A percentile compares a stretch with the other conserved stretches of the same genome.
phyloP scores from a whole-genome alignment of 768 basidiomycete genomes.

The Crassisporium funariophilum region DNA sequence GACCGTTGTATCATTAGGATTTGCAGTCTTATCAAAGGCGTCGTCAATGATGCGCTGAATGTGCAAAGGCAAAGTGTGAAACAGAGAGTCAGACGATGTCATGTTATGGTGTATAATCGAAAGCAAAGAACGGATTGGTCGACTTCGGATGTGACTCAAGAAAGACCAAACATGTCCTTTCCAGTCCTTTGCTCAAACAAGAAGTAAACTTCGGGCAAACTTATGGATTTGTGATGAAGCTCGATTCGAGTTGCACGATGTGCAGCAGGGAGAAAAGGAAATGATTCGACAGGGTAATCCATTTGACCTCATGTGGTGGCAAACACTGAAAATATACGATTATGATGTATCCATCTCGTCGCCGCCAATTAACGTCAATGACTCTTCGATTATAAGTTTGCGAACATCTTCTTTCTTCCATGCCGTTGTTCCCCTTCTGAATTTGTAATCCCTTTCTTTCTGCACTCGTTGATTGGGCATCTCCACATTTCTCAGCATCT shows the following conservation, averaged over 20 bases:
- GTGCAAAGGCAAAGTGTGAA: slow-evolving; percentile 40
- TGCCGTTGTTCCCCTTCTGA: slow-evolving; percentile 86
- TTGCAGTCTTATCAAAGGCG: slow-evolving; percentile 44
- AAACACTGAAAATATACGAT: no score
- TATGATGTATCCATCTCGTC: slow-evolving; percentile 87
- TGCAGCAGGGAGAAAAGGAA: no score
- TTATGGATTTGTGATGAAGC: no score
- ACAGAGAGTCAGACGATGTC: slow-evolving; percentile 25
- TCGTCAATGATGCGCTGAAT: slow-evolving; percentile 52
- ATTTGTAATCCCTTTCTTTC: slow-evolving; percentile 73
- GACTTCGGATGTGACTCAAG: no score
- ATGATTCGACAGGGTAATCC: no score
- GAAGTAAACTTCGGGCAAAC: no score
- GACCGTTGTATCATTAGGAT: slow-evolving; percentile 6
- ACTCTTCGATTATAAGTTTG: slow-evolving; percentile 72
- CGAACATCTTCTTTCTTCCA: slow-evolving; percentile 83
- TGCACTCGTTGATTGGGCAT: slow-evolving; percentile 85
- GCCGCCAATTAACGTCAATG: slow-evolving; percentile 53
- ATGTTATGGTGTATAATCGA: neutral
- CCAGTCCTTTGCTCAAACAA: no score
- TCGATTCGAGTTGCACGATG: no score
- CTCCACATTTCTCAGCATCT: slow-evolving; percentile 93
- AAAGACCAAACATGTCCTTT: no score
- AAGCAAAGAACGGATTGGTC: no score
- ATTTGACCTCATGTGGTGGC: no score